A percentile compares a stretch with the other conserved stretches of the same genome.
These are phyloP conservation scores for Artemisia tridentata DNA, from an alignment of 129 eudicot species.

Conservation along the genomic window DNA sequence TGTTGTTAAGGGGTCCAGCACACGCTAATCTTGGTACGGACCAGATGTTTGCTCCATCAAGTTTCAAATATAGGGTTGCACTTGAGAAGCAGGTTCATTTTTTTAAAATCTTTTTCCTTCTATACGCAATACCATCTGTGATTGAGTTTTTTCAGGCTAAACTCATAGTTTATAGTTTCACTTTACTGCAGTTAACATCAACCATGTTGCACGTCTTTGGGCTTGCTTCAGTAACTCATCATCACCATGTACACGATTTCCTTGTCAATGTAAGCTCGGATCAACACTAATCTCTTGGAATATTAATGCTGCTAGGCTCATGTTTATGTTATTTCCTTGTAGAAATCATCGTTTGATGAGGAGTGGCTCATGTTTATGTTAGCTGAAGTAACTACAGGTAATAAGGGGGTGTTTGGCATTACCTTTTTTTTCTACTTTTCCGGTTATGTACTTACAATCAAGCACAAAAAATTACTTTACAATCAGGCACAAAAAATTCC, in stretches of 20 bases:
- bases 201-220: constrained; percentile 88
- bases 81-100: constrained; percentile 86
- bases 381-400: too few species aligned
- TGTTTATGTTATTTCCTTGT: constrained; percentile 10
- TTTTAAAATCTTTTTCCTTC: background rate
- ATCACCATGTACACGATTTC: constrained; percentile 50
- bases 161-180: constrained; percentile 4
- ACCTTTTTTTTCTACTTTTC: too few species aligned
- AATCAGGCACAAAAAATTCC: too few species aligned
- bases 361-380: too few species aligned
- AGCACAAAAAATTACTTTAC: too few species aligned
- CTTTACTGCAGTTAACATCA: constrained; percentile 67
- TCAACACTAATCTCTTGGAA: background rate
- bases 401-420: too few species aligned
- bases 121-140: background rate
- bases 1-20: too few species aligned
- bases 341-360: too few species aligned
- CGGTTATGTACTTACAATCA: too few species aligned
- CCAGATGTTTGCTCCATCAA: too few species aligned
- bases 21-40: too few species aligned
- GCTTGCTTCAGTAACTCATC: too few species aligned
- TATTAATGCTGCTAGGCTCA: background rate
- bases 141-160: background rate
- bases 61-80: constrained; percentile 65
- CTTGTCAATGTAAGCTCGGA: constrained; percentile 58